These are phyloP conservation scores for Cyclotella choctawhatcheeana DNA, from an alignment of 108 stramenopile species.

Conservation along the genomic window DNA sequence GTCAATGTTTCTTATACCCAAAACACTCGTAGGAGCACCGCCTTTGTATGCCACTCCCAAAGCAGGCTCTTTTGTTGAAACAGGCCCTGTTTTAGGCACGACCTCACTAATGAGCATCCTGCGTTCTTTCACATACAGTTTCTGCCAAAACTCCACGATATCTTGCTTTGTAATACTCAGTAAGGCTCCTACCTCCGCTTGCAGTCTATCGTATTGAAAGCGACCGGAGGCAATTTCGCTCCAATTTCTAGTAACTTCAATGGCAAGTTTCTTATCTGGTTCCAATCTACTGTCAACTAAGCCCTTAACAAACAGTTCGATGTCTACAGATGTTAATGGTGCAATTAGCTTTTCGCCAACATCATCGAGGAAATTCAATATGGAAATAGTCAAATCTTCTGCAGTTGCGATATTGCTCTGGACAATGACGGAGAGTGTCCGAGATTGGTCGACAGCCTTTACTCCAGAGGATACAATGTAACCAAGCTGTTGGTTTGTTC, in stretches of 20 bases:
- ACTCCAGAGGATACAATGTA: constrained; percentile 90
- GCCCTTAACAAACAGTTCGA: constrained; percentile 73
- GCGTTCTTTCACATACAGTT: constrained; percentile 58
- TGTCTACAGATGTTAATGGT: constrained; percentile 58
- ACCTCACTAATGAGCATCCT: constrained; percentile 73
- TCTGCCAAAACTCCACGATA: constrained; percentile 77
- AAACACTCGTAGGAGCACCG: constrained; percentile 19
- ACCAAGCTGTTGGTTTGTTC: constrained; percentile 93
- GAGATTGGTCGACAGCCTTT: constrained; percentile 67
- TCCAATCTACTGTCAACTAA: constrained; percentile 82
- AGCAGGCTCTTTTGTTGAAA: constrained; percentile 62
- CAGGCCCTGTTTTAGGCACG: constrained; percentile 66
- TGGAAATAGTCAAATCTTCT: constrained; percentile 29
- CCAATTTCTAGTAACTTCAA: constrained; percentile 87
- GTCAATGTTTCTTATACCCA: constrained; percentile 77
- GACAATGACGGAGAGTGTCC: constrained; percentile 72
- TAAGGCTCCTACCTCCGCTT: constrained; percentile 71
- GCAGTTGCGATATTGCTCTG: constrained; percentile 59
- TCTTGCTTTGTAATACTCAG: constrained; percentile 72
- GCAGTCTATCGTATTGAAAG: constrained; percentile 75
- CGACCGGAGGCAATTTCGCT: constrained; percentile 76
- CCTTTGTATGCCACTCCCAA: constrained; percentile 51
- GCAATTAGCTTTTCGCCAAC: constrained; percentile 53
- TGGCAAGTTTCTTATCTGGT: constrained; percentile 78
- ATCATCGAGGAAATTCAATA: constrained; percentile 62